Base-by-base conservation (phyloP, 805 yeast genomes). In the Myxozyma nipponensis region DNA sequence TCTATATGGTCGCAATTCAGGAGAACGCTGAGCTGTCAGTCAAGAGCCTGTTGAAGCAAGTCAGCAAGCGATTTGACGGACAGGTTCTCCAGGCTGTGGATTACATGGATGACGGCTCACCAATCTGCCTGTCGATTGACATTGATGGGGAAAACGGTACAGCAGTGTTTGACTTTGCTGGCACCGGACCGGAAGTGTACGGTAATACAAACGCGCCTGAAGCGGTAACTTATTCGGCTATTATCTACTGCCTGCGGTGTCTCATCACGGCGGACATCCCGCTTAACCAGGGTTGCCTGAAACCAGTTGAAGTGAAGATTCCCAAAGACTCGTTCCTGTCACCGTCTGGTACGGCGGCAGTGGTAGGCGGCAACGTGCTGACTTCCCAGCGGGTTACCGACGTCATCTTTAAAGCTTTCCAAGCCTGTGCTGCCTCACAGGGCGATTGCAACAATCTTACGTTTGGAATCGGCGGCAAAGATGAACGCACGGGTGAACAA, bases 401-500 rank as follows among this genome's bases (percentile, higher is more conserved):
- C 68, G 91, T 86, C 1, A 79, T 93, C 37, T 73, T 91, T 62
- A 83, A 83, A 61, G 93, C 98, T 0, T 89, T 93, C 66, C 76
- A 78, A 54, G 88, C 89, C 3, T 85, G 88, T 72, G 97, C 97
- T 1, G 96, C 89, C 58, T 89, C 97, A 1, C 98, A 91, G 69
- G 96, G 97, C 39, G 89, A 93, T 52, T 87, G 96, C 67, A 91
- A 93, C 69, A 93, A 91, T 69, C 79, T 91, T 60, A 90, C 96
- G 0, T 91, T 90, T 72, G 97, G 97, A 22, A 79, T 77, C 24
- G 86, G 83, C 54, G 91, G 88, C 42, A 76, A 77, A 50, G 70
- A 67, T 49, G 69, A 68, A 9, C 60, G 76, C 58, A 62, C 79
- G 15, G 51, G 46, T 5, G 56, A 46, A n/a, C 50, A 52, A 19